Conservation (phyloP, 345 rosid species). For the Balakata baccata region DNA sequence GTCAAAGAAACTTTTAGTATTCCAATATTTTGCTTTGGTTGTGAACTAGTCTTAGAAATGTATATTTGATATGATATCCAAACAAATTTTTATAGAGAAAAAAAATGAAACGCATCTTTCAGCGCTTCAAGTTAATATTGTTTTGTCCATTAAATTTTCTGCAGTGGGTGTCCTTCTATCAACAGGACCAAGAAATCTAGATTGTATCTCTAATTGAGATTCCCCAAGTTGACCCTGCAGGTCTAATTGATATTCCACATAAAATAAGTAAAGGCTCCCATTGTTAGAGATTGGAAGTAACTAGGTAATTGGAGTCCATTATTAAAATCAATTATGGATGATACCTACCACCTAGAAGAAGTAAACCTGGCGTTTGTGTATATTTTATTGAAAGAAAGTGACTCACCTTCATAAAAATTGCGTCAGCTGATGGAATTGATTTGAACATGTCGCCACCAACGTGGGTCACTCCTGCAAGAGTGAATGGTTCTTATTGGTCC, state of each 20-base stretch:
- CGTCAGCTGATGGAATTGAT: slow-evolving; percentile 54
- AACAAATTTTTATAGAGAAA: no score
- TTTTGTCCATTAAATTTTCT: no score
- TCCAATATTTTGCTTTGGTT: background rate
- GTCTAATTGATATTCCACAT: background rate
- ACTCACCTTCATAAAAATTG: slow-evolving; percentile 74
- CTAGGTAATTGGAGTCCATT: background rate
- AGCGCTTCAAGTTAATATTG: no score
- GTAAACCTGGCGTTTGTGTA: background rate
- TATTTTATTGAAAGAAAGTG: background rate
- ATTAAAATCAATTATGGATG: background rate
- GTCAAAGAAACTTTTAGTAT: background rate
- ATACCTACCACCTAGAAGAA: background rate
- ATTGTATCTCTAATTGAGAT: background rate
- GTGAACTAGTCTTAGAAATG: no score
- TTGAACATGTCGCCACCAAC: slow-evolving; percentile 35
- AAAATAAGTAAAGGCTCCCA: background rate
- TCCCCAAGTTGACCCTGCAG: background rate
- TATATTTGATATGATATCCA: no score
- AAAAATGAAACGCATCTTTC: no score
- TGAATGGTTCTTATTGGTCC: background rate
- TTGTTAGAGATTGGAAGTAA: background rate
- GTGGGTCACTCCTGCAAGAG: slow-evolving; percentile 23
- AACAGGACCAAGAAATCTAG: background rate
- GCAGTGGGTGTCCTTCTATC: no score